Percentiles rank a stretch among this genome's conserved stretches.
phyloP scores from a whole-genome alignment of 495 filamentous ascomycete species.

The Clohesyomyces aquaticus region DNA sequence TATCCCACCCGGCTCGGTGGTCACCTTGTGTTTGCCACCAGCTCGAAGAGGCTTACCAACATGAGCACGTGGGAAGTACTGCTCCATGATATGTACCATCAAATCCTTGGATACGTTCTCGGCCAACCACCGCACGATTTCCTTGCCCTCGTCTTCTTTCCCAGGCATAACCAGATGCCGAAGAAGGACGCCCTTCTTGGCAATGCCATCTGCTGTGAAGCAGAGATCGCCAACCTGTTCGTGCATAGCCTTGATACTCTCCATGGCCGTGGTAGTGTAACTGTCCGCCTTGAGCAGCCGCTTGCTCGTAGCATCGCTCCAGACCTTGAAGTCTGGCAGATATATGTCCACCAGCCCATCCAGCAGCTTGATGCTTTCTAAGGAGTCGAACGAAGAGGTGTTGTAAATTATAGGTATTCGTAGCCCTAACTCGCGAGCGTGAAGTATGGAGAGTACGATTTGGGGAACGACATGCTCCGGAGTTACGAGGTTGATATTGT shows the following conservation, averaged over 20 bases:
- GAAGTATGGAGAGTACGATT: constrained; percentile 69
- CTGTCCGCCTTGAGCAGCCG: constrained; percentile 74
- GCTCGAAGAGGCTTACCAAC: constrained; percentile 65
- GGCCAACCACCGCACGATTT: constrained; percentile 73
- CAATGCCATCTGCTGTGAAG: constrained; percentile 76
- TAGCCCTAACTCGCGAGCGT: constrained; percentile 67
- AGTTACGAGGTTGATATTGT: constrained; percentile 81
- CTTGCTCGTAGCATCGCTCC: constrained; percentile 63
- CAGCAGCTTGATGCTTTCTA: constrained; percentile 66
- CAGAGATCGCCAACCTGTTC: constrained; percentile 74
- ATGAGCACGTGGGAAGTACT: constrained; percentile 75
- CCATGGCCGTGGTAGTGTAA: constrained; percentile 66
- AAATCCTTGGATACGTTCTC: constrained; percentile 67
- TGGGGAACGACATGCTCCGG: constrained; percentile 81
- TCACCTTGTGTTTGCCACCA: constrained; percentile 29
- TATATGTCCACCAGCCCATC: constrained; percentile 80
- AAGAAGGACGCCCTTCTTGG: constrained; percentile 70
- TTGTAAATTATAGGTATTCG: constrained; percentile 76
- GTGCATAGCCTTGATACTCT: constrained; percentile 76
- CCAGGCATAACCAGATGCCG: constrained; percentile 81
- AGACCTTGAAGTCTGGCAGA: constrained; percentile 79
- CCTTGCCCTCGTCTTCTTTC: constrained; percentile 64
- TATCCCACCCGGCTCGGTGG: constrained; percentile 33
- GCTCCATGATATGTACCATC: constrained; percentile 65
- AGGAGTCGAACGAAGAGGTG: constrained; percentile 73